A percentile compares a stretch with the other conserved stretches of the same genome.
Evolutionary conservation across 2,329 filamentous ascomycete genomes (phyloP).

Genomic region (Teratosphaeria gauchensis): DNA sequence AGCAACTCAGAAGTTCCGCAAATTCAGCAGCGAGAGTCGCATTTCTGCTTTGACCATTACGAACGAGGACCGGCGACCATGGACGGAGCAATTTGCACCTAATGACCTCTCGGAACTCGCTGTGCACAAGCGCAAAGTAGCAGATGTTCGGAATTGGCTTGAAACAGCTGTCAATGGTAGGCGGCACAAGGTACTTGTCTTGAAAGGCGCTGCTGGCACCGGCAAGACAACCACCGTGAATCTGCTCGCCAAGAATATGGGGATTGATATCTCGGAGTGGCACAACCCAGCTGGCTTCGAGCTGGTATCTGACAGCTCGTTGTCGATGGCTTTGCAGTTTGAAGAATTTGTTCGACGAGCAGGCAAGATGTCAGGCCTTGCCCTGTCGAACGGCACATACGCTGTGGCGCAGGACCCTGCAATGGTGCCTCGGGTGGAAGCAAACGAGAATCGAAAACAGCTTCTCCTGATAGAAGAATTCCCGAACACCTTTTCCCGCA

Average conservation of each 20-base stretch:
- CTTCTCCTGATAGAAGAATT: slow-evolving; percentile 42
- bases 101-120: slow-evolving; percentile 69
- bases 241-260: slow-evolving; percentile 67
- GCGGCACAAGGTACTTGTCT: slow-evolving; percentile 38
- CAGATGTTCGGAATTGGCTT: slow-evolving; percentile 77
- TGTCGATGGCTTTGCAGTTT: slow-evolving; percentile 70
- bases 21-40: slow-evolving; percentile 27
- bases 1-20: slow-evolving; percentile 36
- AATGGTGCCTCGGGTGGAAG: not conserved
- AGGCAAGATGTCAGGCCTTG: slow-evolving; percentile 67
- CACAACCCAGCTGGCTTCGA: slow-evolving; percentile 64
- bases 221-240: slow-evolving; percentile 85
- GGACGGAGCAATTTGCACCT: slow-evolving; percentile 80
- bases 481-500: slow-evolving; percentile 39
- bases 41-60: slow-evolving; percentile 18
- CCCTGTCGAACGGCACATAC: slow-evolving; percentile 28
- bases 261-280: slow-evolving; percentile 77
- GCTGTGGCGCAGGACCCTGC: not conserved
- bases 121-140: slow-evolving; percentile 89
- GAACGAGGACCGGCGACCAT: slow-evolving; percentile 58
- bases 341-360: slow-evolving; percentile 82
- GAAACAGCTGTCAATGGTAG: slow-evolving; percentile 58
- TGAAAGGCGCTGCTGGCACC: slow-evolving; percentile 84
- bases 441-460: slow-evolving; percentile 15
- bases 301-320: slow-evolving; percentile 45